Base-by-base conservation (phyloP, 257 asterid genomes). In the Solanum etuberosum region DNA sequence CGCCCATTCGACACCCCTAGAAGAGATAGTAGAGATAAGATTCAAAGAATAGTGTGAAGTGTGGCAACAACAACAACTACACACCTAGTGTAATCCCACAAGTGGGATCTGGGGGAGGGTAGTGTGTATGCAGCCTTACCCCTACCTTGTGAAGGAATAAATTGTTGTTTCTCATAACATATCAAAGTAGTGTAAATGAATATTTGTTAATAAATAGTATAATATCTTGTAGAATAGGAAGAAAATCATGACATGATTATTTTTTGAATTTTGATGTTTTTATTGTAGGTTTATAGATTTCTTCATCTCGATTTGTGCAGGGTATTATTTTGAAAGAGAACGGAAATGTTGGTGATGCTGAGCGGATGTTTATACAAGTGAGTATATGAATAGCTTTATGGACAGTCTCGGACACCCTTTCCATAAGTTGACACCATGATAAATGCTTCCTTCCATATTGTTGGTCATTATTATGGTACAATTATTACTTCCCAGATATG, bases 341-440 rank as follows among this genome's bases (percentile, higher is more conserved):
- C 83, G 97, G 98, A 89, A 97, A 90, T 87, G 37, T 73, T 84
- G 99, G 98, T 71, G 98, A 93, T 87, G 98, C 99, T n/a, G 98
- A 95, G 92, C 93, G 98, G 88, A 97, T 97, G 99, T 97, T 97
- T 90, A 95, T 97, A 88, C 99, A 95, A 94, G 99, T 96, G 37
- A 72, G 92, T 83, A 23, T 51, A 86, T 71, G 42, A 54, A 80
- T 48, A 46, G 27, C 40, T 46, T 27, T 29, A 27, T 80, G 42
- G 32, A 80, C 9, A 9, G 42, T 48, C 85, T 18, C 40, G 51
- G 16, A 29, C 38, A 77, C 84, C 84, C 65, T 42, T 78, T 13
- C 65, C 84, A 78, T 34, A 78, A 78, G 65, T 51, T 9, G 38
- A 78, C 65, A 78, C 84, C 65, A 16, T 27, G 65, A 78, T 43